Percentiles rank a stretch among this genome's conserved stretches.
These are phyloP conservation scores for Codiaeum variegatum DNA, from an alignment of 441 rosid genomes.

Conservation along the genomic window DNA sequence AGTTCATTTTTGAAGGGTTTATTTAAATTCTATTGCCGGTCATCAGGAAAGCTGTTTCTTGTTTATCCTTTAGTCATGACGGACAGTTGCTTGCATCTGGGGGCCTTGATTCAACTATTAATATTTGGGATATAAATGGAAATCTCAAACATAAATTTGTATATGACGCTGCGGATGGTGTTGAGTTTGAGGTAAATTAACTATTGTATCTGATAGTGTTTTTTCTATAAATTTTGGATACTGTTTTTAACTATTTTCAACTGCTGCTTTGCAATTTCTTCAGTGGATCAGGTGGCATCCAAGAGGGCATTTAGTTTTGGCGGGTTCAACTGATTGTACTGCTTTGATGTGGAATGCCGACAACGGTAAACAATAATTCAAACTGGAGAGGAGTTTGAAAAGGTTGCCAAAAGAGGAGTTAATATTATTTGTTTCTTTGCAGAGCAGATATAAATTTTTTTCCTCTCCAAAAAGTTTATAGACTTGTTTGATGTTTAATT, in stretches of 20 bases:
- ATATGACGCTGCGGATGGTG: constrained; percentile 35
- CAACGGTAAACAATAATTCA: constrained; percentile 27
- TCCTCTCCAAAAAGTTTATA: no score
- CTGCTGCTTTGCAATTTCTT: not conserved
- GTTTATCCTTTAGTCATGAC: constrained; percentile 55
- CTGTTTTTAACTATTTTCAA: not conserved
- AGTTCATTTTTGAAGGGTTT: not conserved
- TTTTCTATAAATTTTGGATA: no score
- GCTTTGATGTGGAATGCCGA: constrained; percentile 75
- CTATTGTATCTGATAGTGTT: no score
- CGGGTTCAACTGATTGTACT: constrained; percentile 61
- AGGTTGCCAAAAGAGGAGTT: no score
- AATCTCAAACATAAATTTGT: constrained; percentile 39
- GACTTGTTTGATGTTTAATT: no score
- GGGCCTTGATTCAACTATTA: constrained; percentile 53
- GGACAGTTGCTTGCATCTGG: constrained; percentile 57
- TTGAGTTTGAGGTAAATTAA: constrained; percentile 36
- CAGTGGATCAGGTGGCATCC: constrained; percentile 85
- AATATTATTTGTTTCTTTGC: no score
- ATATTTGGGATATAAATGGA: constrained; percentile 45
- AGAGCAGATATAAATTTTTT: no score
- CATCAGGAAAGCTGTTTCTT: constrained; percentile 64
- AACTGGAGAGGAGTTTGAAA: no score
- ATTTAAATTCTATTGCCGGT: constrained; percentile 26
- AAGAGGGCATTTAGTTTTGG: constrained; percentile 56